Base-by-base conservation (phyloP, 2,329 filamentous ascomycete genomes). In the Fusarium phyllophilum region DNA sequence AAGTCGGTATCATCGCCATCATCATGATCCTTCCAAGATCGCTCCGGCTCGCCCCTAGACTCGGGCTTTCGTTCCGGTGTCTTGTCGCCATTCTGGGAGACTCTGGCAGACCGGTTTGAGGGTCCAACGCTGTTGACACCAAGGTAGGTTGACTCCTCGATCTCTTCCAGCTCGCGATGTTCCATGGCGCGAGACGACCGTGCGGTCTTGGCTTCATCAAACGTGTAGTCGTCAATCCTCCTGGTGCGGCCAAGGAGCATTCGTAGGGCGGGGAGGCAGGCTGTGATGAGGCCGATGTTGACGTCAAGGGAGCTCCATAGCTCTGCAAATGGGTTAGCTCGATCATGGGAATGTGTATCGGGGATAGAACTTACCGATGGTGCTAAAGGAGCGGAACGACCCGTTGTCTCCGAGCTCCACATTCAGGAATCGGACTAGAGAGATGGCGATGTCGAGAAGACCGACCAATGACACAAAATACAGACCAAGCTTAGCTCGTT, bases 291-390 rank as follows among this genome's bases (percentile, higher is more conserved):
- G 5, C 66, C 70, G 13, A 75, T 63, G 15, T 74, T 72, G 13
- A 62, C 73, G 6, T 75, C 73, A 9, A 75, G 70, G 9, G 70
- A 59, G 24, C 67, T 74, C 70, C 73, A 75, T 4, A 75, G 38
- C 33, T 75, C 73, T 75, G 18, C 42, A 57, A 17, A 22, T 17
- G 10, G 22, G 17, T 59, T 39, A 48, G 59, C 6, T 10, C 4
- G 10, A 5, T 38, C 29, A n/a, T 15, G 11, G 39, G 6, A 14
- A 29, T n/a, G 18, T 22, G 18, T 6, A 11, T 11, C 5, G 17
- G 22, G 13, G 5, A 6, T 38, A 44, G 24, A 54, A 17, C 52
- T 36, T 46, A 68, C 65, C 65, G 31, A 34, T 52, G 5, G 45
- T 61, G 5, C 33, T 52, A n/a, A 51, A 61, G 2, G 72, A 73